Conservation (phyloP, 768 basidiomycete genomes). For the Serendipita vermifera region DNA sequence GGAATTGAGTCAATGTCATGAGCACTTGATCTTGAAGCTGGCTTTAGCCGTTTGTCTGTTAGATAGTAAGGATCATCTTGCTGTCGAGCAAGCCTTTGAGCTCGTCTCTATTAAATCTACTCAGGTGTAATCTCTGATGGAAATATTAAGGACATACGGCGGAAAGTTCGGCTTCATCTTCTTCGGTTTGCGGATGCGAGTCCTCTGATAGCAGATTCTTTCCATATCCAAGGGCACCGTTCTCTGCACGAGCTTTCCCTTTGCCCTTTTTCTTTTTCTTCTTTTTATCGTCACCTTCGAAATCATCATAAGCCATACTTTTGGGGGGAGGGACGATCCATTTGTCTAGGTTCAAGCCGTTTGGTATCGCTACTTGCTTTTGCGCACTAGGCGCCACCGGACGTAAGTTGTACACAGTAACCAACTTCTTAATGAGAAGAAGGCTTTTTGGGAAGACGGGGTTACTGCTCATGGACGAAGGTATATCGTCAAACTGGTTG, state of each 20-base stretch:
- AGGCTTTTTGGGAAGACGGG: constrained; percentile 92
- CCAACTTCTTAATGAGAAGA: constrained; percentile 71
- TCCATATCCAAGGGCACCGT: constrained; percentile 24
- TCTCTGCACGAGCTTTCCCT: constrained; percentile 29
- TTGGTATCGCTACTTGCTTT: constrained; percentile 64
- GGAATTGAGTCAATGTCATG: constrained; percentile 87
- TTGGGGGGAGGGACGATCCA: constrained; percentile 65
- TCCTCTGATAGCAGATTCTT: constrained; percentile 21
- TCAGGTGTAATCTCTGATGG: constrained; percentile 30
- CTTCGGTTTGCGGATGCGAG: too few species aligned
- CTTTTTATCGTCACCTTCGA: constrained; percentile 19
- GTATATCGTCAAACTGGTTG: constrained; percentile 28
- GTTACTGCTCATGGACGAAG: too few species aligned
- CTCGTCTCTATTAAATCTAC: constrained; percentile 45
- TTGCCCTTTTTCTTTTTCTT: constrained; percentile 35
- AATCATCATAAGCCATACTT: constrained; percentile 29
- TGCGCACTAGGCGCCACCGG: constrained; percentile 75
- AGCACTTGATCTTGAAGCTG: constrained; percentile 14
- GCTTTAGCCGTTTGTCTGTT: constrained; percentile 40
- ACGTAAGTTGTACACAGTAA: constrained; percentile 65
- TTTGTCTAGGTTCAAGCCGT: constrained; percentile 70
- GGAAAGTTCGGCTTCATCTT: constrained; percentile 23
- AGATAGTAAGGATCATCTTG: constrained; percentile 90
- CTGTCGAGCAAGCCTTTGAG: constrained; percentile 59
- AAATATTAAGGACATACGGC: constrained; percentile 19